Conservation (phyloP, 495 filamentous ascomycete genomes). For the Amorphotheca resinae region DNA sequence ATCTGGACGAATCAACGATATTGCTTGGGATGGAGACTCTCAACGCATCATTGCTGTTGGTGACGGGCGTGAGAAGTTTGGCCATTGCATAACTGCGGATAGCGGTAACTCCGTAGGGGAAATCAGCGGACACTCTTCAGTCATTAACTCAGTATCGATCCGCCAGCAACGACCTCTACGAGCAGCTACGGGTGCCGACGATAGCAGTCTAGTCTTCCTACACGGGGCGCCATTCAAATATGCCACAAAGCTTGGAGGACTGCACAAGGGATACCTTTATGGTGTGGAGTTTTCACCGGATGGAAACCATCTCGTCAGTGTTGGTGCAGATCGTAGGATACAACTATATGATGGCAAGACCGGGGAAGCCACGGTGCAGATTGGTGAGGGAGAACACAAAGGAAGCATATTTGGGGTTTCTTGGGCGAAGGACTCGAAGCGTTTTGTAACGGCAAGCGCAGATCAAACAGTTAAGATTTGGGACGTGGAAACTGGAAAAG, state of each 20-base stretch:
- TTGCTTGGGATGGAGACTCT: slow-evolving; percentile 95
- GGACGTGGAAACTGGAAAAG: slow-evolving; percentile 72
- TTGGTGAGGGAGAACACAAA: slow-evolving; percentile 73
- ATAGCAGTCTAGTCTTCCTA: slow-evolving; percentile 79
- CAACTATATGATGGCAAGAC: slow-evolving; percentile 94
- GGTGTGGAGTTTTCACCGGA: slow-evolving; percentile 86
- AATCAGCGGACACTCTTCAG: slow-evolving; percentile 77
- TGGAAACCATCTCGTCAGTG: slow-evolving; percentile 69
- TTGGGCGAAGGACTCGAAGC: slow-evolving; percentile 81
- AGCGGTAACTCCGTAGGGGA: slow-evolving; percentile 93
- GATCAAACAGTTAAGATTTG: slow-evolving; percentile 85
- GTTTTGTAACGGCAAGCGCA: slow-evolving; percentile 82
- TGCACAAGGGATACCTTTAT: slow-evolving; percentile 81
- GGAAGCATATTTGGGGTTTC: slow-evolving; percentile 87
- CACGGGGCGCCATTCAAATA: slow-evolving; percentile 95
- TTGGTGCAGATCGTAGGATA: slow-evolving; percentile 79
- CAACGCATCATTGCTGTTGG: slow-evolving; percentile 94
- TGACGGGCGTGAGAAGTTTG: slow-evolving; percentile 85
- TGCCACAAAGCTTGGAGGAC: slow-evolving; percentile 53
- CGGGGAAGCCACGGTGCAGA: slow-evolving; percentile 61
- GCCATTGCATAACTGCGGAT: slow-evolving; percentile 90
- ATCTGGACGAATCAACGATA: slow-evolving; percentile 85
- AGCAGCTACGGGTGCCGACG: slow-evolving; percentile 83
- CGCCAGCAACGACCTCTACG: slow-evolving; percentile 79
- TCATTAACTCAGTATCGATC: slow-evolving; percentile 84